phyloP scores from a whole-genome alignment of 2,329 filamentous ascomycete genomes.

The Fusarium brevicatenulatum region DNA sequence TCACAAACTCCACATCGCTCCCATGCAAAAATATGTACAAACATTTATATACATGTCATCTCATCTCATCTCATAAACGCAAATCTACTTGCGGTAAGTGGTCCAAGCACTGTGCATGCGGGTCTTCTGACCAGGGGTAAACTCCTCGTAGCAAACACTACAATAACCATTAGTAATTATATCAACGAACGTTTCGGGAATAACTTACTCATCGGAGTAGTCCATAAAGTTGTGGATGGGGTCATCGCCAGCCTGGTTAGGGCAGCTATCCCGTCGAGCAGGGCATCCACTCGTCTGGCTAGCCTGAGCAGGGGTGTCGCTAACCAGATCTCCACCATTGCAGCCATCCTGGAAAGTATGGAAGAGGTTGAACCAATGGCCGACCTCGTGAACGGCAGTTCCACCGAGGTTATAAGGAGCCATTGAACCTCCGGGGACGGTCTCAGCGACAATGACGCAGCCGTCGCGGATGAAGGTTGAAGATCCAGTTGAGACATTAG shows the following conservation, averaged over 20 bases:
- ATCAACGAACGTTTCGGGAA: rapidly evolving
- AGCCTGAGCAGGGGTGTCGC: constrained; percentile 54
- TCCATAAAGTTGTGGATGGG: constrained; percentile 54
- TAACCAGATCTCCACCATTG: constrained; percentile 51
- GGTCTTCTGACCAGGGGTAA: constrained; percentile 35
- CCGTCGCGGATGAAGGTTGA: constrained; percentile 50
- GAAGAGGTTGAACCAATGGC: constrained; percentile 56
- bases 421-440: constrained; percentile 51
- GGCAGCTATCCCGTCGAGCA: constrained; percentile 48
- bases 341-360: constrained; percentile 55
- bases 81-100: constrained; percentile 22
- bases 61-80: neutral
- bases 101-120: constrained; percentile 40
- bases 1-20: neutral
- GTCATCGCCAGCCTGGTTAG: constrained; percentile 45
- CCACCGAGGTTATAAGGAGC: constrained; percentile 47
- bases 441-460: constrained; percentile 52
- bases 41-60: neutral
- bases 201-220: constrained; percentile 54
- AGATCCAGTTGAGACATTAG: constrained; percentile 24
- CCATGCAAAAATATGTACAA: neutral
- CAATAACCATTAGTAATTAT: rapidly evolving
- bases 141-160: constrained; percentile 40
- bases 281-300: constrained; percentile 50
- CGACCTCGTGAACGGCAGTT: constrained; percentile 50